A percentile compares a stretch with the other conserved stretches of the same genome.
Evolutionary conservation across 1,139 yeast species (phyloP).

Genomic region (Kluyveromyces sp.): DNA sequence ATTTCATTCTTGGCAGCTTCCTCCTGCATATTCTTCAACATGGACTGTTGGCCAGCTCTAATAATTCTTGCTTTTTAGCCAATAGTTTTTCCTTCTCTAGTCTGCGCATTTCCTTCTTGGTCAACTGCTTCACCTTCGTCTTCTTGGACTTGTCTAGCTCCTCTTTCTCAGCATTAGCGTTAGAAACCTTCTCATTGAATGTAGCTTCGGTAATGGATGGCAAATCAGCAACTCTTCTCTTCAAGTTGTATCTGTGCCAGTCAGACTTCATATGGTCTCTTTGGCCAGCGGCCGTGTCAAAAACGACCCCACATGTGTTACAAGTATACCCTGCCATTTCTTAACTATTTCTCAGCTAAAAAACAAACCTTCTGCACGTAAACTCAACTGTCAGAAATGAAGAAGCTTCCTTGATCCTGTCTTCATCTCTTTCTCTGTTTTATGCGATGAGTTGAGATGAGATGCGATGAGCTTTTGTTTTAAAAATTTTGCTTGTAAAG

Average conservation of each 20-base stretch:
- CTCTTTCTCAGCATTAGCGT: conserved; percentile 42
- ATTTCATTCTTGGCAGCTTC: conserved; percentile 17
- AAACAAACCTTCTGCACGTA: not conserved
- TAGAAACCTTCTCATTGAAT: conserved; percentile 68
- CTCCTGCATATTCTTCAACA: conserved; percentile 31
- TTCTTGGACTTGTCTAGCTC: conserved; percentile 26
- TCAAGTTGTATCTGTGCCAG: conserved; percentile 88
- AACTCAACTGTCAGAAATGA: not conserved
- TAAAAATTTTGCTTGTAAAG: not conserved
- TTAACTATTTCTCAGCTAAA: not conserved
- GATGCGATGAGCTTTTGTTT: not conserved
- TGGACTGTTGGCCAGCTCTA: conserved; percentile 54
- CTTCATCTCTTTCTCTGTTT: not conserved
- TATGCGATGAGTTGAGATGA: not conserved
- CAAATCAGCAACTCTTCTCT: conserved; percentile 82
- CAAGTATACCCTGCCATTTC: conserved; percentile 53
- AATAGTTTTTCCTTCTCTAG: conserved; percentile 56
- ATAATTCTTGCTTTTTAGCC: conserved; percentile 52
- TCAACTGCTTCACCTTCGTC: conserved; percentile 39
- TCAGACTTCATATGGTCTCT: conserved; percentile 86
- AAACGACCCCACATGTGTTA: conserved; percentile 76
- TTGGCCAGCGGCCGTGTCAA: conserved; percentile 72
- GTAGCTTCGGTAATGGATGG: conserved; percentile 72
- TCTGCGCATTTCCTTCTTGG: conserved; percentile 59
- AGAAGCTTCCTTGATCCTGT: not conserved